A percentile compares a stretch with the other conserved stretches of the same genome.
Conservation (phyloP, 2,329 filamentous ascomycete species). For the Pseudogymnoascus sp. region DNA sequence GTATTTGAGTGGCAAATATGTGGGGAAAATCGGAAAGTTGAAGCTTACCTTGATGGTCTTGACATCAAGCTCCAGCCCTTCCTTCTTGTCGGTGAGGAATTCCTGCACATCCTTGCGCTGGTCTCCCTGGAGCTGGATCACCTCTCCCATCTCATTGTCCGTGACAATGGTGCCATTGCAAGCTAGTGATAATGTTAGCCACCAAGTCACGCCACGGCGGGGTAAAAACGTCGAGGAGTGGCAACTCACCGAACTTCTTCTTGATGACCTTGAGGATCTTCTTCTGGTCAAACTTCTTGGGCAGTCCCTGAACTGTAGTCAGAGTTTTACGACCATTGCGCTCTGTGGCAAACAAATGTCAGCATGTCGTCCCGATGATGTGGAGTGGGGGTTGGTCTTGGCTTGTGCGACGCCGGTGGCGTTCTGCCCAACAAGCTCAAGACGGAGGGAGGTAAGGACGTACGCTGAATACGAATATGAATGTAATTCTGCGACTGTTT, state of each 20-base stretch:
- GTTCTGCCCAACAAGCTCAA: not conserved
- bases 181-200: slow-evolving; percentile 43
- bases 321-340: slow-evolving; percentile 99
- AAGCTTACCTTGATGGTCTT: slow-evolving; percentile 88
- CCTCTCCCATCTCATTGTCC: slow-evolving; percentile 95
- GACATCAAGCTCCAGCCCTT: slow-evolving; percentile 84
- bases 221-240: not conserved
- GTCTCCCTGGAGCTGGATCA: slow-evolving; percentile 98
- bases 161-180: slow-evolving; percentile 99
- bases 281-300: slow-evolving; percentile 98
- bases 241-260: slow-evolving; percentile 82
- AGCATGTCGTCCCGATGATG: slow-evolving; percentile 16
- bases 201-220: not conserved
- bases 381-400: not conserved
- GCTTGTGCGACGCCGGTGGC: not conserved
- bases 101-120: slow-evolving; percentile 98
- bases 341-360: slow-evolving; percentile 46
- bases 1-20: not conserved
- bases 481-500: slow-evolving; percentile 97
- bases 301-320: slow-evolving; percentile 98
- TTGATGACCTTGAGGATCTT: slow-evolving; percentile 99
- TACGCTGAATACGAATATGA: slow-evolving; percentile 99
- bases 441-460: slow-evolving; percentile 31
- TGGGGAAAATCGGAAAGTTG: not conserved
- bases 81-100: slow-evolving; percentile 93